A percentile compares a stretch with the other conserved stretches of the same genome.
Conservation (phyloP, 2,329 filamentous ascomycete genomes). For the Trichophaea hybrida region DNA sequence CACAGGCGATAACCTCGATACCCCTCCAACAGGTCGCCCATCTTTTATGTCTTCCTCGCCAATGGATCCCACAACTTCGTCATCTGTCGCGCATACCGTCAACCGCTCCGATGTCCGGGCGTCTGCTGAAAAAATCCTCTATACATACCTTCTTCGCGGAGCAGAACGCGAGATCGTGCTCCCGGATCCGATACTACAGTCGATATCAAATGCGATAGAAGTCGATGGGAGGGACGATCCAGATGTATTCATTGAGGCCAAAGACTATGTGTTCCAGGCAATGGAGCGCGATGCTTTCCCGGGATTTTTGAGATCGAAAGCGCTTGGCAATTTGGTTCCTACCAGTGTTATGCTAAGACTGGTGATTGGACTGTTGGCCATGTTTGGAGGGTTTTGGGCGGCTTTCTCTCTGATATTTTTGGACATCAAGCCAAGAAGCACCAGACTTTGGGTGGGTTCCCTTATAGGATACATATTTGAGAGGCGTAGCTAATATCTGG, state of each 20-base stretch:
- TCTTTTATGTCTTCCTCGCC: slow-evolving; percentile 49
- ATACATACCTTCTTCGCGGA: slow-evolving; percentile 88
- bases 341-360: slow-evolving; percentile 75
- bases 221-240: slow-evolving; percentile 85
- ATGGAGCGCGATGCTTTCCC: slow-evolving; percentile 99
- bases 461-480: not conserved
- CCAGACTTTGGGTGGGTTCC: slow-evolving; percentile 65
- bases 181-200: slow-evolving; percentile 69
- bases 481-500: not conserved
- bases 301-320: slow-evolving; percentile 87
- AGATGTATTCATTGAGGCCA: slow-evolving; percentile 91
- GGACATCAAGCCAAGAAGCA: slow-evolving; percentile 51
- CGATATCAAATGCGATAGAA: slow-evolving; percentile 79
- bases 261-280: slow-evolving; percentile 98
- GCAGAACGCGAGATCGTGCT: slow-evolving; percentile 92
- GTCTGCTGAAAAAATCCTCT: slow-evolving; percentile 96
- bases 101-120: slow-evolving; percentile 79
- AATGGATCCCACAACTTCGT: slow-evolving; percentile 50
- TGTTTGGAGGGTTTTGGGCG: slow-evolving; percentile 90
- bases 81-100: slow-evolving; percentile 70
- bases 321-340: slow-evolving; percentile 86
- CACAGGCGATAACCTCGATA: slow-evolving; percentile 34
- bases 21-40: slow-evolving; percentile 33
- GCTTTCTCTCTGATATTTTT: slow-evolving; percentile 89
- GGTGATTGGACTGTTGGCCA: slow-evolving; percentile 66